Evolutionary conservation across 306 rosid genomes (phyloP), one percentile per base, ranked within the genome.

Genomic region (Oxytropis ochrocephala): DNA sequence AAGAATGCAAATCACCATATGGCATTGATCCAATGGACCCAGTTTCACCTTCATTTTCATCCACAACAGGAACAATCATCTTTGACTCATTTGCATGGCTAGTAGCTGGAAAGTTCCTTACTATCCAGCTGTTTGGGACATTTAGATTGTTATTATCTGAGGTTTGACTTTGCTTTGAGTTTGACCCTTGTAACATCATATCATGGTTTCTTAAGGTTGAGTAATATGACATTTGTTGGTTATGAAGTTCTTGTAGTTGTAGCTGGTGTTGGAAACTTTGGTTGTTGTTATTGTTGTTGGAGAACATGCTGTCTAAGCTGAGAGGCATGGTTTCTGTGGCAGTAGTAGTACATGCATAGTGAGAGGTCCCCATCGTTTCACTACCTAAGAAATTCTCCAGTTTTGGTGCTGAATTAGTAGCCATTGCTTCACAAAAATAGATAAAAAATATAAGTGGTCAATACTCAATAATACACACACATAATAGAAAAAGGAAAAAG

Each of bases 321-420:
- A 88, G 75, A 84, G 81, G 81, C 86, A 83, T 88, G 36, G 85
- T 87, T 80, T 81, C 90, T 18, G 87, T 77, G 54, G 64, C 80
- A 76, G 78, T 84, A 29, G 78, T 84, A 44, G 9, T 59, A 64
- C 81, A 82, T 79, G 83, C 88, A 75, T 84, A 90, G 60, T 84
- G 88, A 84, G 88, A 85, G 76, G 88, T 78, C 79, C 88, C 92
- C 87, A 87, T 83, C 1, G 85, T 44, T 43, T 84, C 88, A 67
- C 81, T 77, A 14, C 92, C 97, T 46, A 91, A 91, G 80, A 91
- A 88, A 72, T 91, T 87, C 85, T 91, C 96, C 58, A 89, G 87
- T 75, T 89, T 91, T 80, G 97, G 97, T 14, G 88, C 78, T 60
- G 91, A 66, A 80, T 63, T 75, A 29, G 85, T 61, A n/a, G 50